Base-by-base conservation (phyloP, 306 rosid genomes). In the Cercis canadensis region DNA sequence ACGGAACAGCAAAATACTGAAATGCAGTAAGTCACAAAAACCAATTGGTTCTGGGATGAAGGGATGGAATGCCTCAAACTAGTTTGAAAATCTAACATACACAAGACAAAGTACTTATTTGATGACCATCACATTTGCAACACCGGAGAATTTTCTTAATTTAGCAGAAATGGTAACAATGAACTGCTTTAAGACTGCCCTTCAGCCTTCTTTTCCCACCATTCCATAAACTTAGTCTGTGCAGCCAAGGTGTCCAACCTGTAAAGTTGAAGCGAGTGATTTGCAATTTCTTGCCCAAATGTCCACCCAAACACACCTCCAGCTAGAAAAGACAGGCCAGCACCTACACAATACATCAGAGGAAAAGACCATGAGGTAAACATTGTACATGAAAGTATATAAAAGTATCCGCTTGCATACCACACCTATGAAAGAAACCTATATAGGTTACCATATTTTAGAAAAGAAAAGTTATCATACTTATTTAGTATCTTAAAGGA, bases 211-310 rank as follows among this genome's bases (percentile, higher is more conserved):
- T 56, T 73, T 69, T 78, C 73, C 92, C 96, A 87, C 97, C 97
- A 94, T 64, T 91, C 90, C 79, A 90, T 69, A 81, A 94, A 94
- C 90, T 87, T 90, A 5, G 75, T 82, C 75, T 87, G 91, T 2
- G 91, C 87, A 24, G 89, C 83, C 70, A 84, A 44, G 66, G 96
- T 84, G 87, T 90, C 98, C 58, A 89, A 49, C 84, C 75, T 87
- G 89, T 94, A 94, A 62, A 94, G 92, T 73, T 90, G 97, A 70
- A 87, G 82, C 16, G 87, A 40, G 68, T 90, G 97, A 74, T 85
- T 84, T 43, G 92, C 95, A 15, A 83, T 44, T 79, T 94, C 97
- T 0, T 89, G 92, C 18, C 94, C 94, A 11, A 85, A 81, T n/a
- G 87, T 76, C 78, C 69, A 81, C 14, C 94, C 90, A 60, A 90